Evolutionary conservation across 2,329 filamentous ascomycete genomes (phyloP).

Genomic region (Cryphonectria nitschkei): DNA sequence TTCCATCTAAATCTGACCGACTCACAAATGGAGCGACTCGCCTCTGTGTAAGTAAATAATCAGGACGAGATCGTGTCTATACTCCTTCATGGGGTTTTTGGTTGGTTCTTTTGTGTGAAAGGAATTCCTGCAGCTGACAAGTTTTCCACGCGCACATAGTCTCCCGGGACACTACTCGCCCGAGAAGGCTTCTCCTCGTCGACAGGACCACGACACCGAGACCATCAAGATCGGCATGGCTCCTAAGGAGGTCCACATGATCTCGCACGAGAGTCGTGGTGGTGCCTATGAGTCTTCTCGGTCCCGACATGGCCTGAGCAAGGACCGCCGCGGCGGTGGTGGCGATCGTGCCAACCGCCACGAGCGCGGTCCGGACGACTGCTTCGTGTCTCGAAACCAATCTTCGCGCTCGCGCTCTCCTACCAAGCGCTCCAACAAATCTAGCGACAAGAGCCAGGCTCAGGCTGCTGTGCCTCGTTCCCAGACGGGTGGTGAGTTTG

Average conservation of each 20-base stretch:
- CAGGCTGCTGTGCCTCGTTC: slow-evolving; percentile 7
- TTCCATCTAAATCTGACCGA: slow-evolving; percentile 55
- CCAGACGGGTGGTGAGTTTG: background rate
- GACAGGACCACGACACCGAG: slow-evolving; percentile 15
- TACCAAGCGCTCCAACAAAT: slow-evolving; percentile 30
- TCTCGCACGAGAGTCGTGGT: slow-evolving; percentile 4
- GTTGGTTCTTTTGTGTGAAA: too few relatives aligned
- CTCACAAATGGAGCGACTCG: slow-evolving; percentile 52
- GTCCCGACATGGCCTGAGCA: slow-evolving; percentile 6
- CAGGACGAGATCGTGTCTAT: background rate
- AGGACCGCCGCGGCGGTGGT: slow-evolving; percentile 5
- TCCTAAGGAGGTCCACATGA: background rate
- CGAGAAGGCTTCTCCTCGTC: slow-evolving; percentile 12
- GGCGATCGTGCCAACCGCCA: slow-evolving; percentile 4
- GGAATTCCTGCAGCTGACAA: background rate
- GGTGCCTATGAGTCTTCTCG: slow-evolving; percentile 11
- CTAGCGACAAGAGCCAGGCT: slow-evolving; percentile 23
- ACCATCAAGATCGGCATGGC: slow-evolving; percentile 19
- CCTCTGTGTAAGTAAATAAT: slow-evolving; percentile 45
- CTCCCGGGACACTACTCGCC: slow-evolving; percentile 26
- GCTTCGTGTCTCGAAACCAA: slow-evolving; percentile 13
- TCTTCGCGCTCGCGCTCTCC: slow-evolving; percentile 33
- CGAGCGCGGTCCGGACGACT: slow-evolving; percentile 1
- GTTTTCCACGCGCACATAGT: slow-evolving; percentile 26
- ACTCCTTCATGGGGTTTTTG: background rate